Conservation (phyloP, 225 moss, liverwort and hornwort species). For the Antitrichia curtipendula region DNA sequence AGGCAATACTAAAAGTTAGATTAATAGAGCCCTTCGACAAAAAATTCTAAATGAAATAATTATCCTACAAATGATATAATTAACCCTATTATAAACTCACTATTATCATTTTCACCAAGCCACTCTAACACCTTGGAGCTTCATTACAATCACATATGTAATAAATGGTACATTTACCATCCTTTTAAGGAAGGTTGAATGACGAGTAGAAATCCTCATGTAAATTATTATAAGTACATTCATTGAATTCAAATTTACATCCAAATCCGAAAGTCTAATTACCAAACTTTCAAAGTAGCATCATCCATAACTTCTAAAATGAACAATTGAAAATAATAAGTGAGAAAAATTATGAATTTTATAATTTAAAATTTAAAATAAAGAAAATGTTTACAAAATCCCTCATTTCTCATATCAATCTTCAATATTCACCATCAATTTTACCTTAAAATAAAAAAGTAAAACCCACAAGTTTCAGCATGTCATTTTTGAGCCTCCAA, state of each 20-base stretch:
- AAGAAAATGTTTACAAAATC: background rate
- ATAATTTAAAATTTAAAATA: background rate
- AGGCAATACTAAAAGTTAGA: too few species aligned
- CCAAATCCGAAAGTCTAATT: too few species aligned
- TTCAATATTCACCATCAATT: background rate
- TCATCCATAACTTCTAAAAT: background rate
- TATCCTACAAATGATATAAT: background rate
- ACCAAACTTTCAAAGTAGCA: too few species aligned
- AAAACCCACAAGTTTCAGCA: background rate
- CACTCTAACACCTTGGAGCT: background rate
- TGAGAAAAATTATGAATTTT: fast-evolving
- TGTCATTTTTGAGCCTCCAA: fast-evolving
- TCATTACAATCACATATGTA: background rate
- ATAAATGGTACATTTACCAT: background rate
- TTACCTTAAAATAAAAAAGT: background rate
- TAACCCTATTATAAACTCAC: background rate
- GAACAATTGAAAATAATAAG: background rate
- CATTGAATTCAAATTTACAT: background rate
- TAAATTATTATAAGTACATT: background rate
- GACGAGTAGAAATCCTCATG: background rate
- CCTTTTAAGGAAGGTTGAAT: background rate
- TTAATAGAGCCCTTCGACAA: background rate
- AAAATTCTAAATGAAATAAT: background rate
- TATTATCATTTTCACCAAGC: background rate
- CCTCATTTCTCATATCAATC: background rate